These are phyloP conservation scores for Fusarium nurragi DNA, from an alignment of 2,329 filamentous ascomycete genomes.

Conservation along the genomic window DNA sequence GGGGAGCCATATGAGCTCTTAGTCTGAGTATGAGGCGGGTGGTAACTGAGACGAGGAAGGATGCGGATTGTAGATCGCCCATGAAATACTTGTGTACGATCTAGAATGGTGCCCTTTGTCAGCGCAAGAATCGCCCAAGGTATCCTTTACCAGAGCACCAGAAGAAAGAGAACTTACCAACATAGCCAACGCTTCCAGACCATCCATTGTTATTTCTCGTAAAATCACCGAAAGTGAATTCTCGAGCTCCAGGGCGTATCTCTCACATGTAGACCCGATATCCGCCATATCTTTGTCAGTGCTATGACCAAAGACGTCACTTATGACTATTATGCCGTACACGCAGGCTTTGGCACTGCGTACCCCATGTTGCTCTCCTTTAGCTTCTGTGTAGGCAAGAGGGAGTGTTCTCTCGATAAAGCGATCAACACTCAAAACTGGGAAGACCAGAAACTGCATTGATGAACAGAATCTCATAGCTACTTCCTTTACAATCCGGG, in stretches of 20 bases:
- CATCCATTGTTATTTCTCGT: neutral
- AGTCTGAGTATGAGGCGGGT: neutral
- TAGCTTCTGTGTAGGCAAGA: neutral
- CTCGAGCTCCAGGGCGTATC: neutral
- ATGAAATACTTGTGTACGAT: constrained; percentile 1
- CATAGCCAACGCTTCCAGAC: neutral
- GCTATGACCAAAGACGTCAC: neutral
- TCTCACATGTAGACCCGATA: neutral
- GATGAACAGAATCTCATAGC: neutral
- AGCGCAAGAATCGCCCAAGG: fast-evolving
- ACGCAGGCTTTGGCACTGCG: neutral
- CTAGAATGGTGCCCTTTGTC: fast-evolving
- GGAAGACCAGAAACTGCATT: neutral
- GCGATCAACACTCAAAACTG: fast-evolving
- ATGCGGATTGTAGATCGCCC: neutral
- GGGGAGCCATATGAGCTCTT: neutral
- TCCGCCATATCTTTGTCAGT: neutral
- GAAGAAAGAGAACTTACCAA: neutral
- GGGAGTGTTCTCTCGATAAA: neutral
- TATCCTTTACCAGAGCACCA: too few relatives aligned
- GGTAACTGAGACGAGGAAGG: neutral
- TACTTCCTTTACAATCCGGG: neutral
- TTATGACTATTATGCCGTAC: neutral
- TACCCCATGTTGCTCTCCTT: fast-evolving
- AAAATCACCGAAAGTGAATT: fast-evolving